These are phyloP conservation scores for Backusella tuberculispora DNA, from an alignment of 192 early-diverging fungal genomes.

Conservation along the genomic window DNA sequence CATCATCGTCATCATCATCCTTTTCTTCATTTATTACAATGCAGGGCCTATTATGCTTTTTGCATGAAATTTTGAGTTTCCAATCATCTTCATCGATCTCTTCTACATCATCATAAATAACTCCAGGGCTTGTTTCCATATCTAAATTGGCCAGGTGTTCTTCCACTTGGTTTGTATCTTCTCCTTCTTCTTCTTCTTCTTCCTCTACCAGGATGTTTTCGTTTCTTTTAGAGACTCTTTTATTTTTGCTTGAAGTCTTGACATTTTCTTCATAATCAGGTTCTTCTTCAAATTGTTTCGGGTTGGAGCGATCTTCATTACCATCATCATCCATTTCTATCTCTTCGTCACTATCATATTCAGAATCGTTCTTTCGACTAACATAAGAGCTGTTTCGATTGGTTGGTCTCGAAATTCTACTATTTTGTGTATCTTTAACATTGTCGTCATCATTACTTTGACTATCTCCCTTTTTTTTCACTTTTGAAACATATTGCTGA, in stretches of 20 bases:
- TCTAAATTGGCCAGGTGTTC: no score
- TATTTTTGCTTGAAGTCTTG: not conserved
- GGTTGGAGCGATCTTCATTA: not conserved
- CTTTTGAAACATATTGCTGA: not conserved
- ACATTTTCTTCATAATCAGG: not conserved
- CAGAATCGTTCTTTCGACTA: not conserved
- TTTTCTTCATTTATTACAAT: not conserved
- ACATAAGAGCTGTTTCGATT: no score
- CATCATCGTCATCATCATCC: not conserved
- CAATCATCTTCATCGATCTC: no score
- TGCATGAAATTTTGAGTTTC: no score
- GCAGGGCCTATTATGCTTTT: not conserved
- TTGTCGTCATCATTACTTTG: constrained; percentile 2
- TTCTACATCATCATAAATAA: no score
- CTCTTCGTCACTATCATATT: not conserved
- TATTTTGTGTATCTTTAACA: not conserved
- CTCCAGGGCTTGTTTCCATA: no score
- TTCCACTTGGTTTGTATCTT: no score
- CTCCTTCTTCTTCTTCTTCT: no score
- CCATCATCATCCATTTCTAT: not conserved
- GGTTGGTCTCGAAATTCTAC: no score
- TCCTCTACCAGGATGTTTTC: no score
- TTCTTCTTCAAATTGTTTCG: no score
- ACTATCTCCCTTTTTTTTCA: not conserved
- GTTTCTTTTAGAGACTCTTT: not conserved